Conservation (phyloP, 2,329 filamentous ascomycete species). For the Beauveria varroae region DNA sequence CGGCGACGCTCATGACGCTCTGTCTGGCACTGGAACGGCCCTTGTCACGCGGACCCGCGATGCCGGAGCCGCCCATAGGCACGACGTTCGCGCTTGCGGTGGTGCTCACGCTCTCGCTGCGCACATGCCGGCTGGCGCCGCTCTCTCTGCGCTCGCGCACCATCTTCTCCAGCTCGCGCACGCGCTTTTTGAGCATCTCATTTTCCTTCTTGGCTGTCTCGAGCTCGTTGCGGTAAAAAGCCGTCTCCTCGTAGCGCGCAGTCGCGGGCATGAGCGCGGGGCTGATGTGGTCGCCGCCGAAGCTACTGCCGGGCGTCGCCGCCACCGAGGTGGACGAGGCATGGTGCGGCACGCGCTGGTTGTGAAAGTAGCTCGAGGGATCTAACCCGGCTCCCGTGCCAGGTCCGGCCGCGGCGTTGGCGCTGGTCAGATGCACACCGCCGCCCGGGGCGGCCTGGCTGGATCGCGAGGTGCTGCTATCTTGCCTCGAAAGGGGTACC, state of each 20-base stretch:
- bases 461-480: slow-evolving; percentile 46
- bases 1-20: slow-evolving; percentile 39
- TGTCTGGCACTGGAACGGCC: slow-evolving; percentile 35
- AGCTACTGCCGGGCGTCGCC: slow-evolving; percentile 31
- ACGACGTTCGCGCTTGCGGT: slow-evolving; percentile 39
- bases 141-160: slow-evolving; percentile 42
- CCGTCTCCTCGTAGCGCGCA: slow-evolving; percentile 54
- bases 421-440: slow-evolving; percentile 33
- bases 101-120: slow-evolving; percentile 48
- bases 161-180: slow-evolving; percentile 53
- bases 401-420: neutral
- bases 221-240: slow-evolving; percentile 51
- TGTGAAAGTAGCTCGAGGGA: slow-evolving; percentile 39
- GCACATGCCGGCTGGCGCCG: slow-evolving; percentile 33
- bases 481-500: slow-evolving; percentile 43
- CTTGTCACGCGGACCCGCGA: slow-evolving; percentile 39
- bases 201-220: slow-evolving; percentile 58
- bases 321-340: slow-evolving; percentile 28
- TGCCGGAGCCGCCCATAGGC: slow-evolving; percentile 30
- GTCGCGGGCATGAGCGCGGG: slow-evolving; percentile 50
- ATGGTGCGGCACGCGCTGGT: slow-evolving; percentile 33
- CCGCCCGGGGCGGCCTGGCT: slow-evolving; percentile 40
- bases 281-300: slow-evolving; percentile 35
- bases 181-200: slow-evolving; percentile 50
- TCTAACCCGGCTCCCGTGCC: slow-evolving; percentile 14